Evolutionary conservation across 2,329 filamentous ascomycete species (phyloP).

Genomic region (Trichoderma semiorbis): DNA sequence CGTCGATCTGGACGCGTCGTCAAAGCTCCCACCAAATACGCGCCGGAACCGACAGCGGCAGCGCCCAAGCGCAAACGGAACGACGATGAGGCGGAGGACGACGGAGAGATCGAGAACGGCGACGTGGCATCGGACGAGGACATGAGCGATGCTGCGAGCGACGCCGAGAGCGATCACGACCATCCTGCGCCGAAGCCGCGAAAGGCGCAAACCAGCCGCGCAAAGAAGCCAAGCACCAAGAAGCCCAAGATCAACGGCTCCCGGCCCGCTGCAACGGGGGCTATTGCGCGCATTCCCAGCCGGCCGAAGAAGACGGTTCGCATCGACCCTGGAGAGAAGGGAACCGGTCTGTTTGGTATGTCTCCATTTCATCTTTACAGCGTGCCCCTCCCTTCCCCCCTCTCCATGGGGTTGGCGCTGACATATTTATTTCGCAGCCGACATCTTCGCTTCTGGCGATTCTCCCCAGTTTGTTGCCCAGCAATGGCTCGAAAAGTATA

Average conservation of each 20-base stretch:
- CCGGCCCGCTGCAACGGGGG: constrained; percentile 35
- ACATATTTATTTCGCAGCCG: constrained; percentile 41
- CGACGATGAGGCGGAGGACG: constrained; percentile 44
- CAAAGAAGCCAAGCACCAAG: constrained; percentile 58
- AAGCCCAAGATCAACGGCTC: constrained; percentile 62
- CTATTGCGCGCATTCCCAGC: constrained; percentile 46
- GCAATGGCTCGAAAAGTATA: constrained; percentile 59
- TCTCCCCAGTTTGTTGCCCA: constrained; percentile 54
- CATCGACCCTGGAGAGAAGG: constrained; percentile 49
- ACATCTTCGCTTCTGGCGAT: constrained; percentile 60
- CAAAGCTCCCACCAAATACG: constrained; percentile 57
- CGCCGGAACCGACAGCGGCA: constrained; percentile 44
- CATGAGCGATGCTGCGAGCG: constrained; percentile 41
- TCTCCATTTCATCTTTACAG: background rate
- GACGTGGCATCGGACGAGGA: constrained; percentile 46
- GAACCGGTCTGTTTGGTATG: constrained; percentile 56
- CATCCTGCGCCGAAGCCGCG: constrained; percentile 36
- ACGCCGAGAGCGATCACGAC: constrained; percentile 46
- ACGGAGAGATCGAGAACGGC: constrained; percentile 47
- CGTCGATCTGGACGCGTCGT: constrained; percentile 68
- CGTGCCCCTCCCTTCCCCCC: constrained; percentile 23
- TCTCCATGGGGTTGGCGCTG: background rate
- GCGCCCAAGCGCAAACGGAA: constrained; percentile 57
- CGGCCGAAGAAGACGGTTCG: constrained; percentile 55
- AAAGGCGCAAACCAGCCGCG: constrained; percentile 42